Percentiles rank a stretch among this genome's conserved stretches.
phyloP scores from a whole-genome alignment of 441 rosid genomes.

The Bruguiera hainesii region DNA sequence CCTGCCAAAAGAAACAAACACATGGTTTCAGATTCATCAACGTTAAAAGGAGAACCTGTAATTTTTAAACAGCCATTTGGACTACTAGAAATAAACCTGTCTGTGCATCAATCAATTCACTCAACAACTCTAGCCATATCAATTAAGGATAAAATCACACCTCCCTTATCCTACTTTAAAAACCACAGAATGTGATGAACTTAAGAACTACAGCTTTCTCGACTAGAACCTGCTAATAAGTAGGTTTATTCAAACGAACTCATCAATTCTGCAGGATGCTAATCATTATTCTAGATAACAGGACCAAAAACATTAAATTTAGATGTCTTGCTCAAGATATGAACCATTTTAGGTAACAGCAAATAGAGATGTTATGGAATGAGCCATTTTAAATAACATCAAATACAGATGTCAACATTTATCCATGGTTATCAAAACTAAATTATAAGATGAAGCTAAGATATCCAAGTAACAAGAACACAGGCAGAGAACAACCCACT shows the following conservation, averaged over 20 bases:
- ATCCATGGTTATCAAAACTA: not conserved
- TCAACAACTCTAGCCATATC: too few relatives aligned
- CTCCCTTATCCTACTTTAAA: too few relatives aligned
- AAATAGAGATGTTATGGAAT: not conserved
- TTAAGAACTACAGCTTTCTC: not conserved
- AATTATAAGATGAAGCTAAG: not conserved
- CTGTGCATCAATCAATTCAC: too few relatives aligned
- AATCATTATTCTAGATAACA: too few relatives aligned
- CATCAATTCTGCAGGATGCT: not conserved
- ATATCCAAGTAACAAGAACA: not conserved
- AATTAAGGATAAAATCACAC: too few relatives aligned
- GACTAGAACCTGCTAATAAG: not conserved
- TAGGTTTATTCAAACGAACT: not conserved
- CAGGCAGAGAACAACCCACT: not conserved
- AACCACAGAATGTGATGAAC: not conserved
- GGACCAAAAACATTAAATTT: too few relatives aligned
- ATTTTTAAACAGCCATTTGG: too few relatives aligned
- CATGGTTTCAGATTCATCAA: conserved; percentile 18
- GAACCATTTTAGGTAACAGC: too few relatives aligned
- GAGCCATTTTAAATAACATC: not conserved
- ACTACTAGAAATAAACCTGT: too few relatives aligned
- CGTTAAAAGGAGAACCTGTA: not conserved
- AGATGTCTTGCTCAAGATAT: too few relatives aligned
- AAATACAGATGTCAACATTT: not conserved
- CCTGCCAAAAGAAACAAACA: conserved; percentile 42